A percentile compares a stretch with the other conserved stretches of the same genome.
phyloP scores from a whole-genome alignment of 2,329 filamentous ascomycete genomes.

The Fusarium falciforme region DNA sequence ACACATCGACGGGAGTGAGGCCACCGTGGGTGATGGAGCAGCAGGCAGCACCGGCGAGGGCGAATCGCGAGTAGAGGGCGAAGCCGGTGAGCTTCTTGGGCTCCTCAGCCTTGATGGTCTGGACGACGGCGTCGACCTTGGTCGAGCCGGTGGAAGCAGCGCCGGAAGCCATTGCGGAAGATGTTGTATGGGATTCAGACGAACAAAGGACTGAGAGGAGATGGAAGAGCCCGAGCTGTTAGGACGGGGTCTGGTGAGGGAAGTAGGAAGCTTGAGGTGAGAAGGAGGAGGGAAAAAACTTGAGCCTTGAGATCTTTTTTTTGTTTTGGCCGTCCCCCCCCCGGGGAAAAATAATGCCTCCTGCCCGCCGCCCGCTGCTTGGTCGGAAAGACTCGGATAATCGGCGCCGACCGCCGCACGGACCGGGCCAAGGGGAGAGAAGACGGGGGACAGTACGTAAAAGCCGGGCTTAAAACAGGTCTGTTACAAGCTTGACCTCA shows the following conservation, averaged over 20 bases:
- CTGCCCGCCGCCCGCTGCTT: constrained; percentile 7
- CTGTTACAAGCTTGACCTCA: not conserved
- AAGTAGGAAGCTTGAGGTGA: constrained; percentile 7
- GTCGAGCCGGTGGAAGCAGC: constrained; percentile 53
- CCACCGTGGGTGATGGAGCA: constrained; percentile 97
- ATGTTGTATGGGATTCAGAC: constrained; percentile 27
- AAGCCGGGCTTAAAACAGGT: not conserved
- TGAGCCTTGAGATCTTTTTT: constrained; percentile 45
- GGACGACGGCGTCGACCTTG: constrained; percentile 59
- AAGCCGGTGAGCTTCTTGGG: constrained; percentile 62
- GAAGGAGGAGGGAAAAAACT: constrained; percentile 27
- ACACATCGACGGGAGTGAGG: constrained; percentile 99
- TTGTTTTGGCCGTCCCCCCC: constrained; percentile 41
- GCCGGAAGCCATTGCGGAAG: constrained; percentile 55
- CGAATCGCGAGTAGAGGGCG: constrained; percentile 92
- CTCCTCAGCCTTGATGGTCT: constrained; percentile 55
- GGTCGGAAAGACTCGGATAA: constrained; percentile 49
- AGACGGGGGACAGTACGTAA: constrained; percentile 20
- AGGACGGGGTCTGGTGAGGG: constrained; percentile 14
- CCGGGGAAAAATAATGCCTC: constrained; percentile 40
- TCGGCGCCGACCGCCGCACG: constrained; percentile 42
- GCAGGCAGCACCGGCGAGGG: constrained; percentile 97
- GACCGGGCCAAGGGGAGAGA: constrained; percentile 43
- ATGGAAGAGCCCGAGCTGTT: constrained; percentile 29
- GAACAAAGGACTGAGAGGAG: constrained; percentile 51